Conservation (phyloP, 768 basidiomycete genomes). For the Lyophyllum shimeji region DNA sequence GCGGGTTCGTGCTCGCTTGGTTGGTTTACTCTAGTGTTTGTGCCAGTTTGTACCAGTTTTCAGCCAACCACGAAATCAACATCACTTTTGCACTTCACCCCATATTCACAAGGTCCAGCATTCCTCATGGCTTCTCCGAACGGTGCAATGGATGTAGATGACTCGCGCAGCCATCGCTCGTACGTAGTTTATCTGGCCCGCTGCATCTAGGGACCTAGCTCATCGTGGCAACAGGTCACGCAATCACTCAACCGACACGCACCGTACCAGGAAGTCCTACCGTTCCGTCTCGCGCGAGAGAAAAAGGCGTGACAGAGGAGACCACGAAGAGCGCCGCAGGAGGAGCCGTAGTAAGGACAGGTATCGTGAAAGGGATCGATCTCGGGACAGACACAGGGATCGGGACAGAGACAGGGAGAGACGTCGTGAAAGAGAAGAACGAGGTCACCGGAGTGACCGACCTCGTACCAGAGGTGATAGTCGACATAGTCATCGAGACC, state of each 20-base stretch:
- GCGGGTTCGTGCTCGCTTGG: conserved; percentile 50
- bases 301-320: conserved; percentile 49
- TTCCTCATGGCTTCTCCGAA: conserved; percentile 45
- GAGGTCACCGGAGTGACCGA: conserved; percentile 47
- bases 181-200: conserved; percentile 30
- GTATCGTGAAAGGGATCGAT: conserved; percentile 54
- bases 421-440: conserved; percentile 51
- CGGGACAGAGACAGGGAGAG: conserved; percentile 49
- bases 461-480: conserved; percentile 52
- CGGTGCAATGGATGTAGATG: conserved; percentile 65
- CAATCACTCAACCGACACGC: conserved; percentile 76
- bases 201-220: neutral
- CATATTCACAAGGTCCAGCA: conserved; percentile 1
- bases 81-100: conserved; percentile 8
- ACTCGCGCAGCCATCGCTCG: conserved; percentile 61
- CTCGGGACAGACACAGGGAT: conserved; percentile 53
- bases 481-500: conserved; percentile 55
- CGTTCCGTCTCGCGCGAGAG: conserved; percentile 69
- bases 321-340: conserved; percentile 61
- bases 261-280: conserved; percentile 70
- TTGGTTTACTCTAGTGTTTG: conserved; percentile 30
- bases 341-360: conserved; percentile 62
- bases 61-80: conserved; percentile 15
- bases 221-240: conserved; percentile 48
- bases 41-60: conserved; percentile 11